Conservation (phyloP, 202 grass and related monocot genomes). For the Bolboschoenoplectus hybrid region DNA sequence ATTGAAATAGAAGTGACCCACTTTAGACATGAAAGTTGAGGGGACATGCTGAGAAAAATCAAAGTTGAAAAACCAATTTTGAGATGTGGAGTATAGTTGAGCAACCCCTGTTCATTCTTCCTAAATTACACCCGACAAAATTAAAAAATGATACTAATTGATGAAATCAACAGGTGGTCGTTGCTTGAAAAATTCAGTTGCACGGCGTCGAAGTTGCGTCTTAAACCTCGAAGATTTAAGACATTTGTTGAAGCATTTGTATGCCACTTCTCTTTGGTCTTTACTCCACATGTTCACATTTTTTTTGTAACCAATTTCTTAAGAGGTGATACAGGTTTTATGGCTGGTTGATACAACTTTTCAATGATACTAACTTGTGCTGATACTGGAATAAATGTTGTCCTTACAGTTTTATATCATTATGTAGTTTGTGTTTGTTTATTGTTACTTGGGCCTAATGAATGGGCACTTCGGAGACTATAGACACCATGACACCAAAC, state of each 20-base stretch:
- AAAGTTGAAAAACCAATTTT: not conserved
- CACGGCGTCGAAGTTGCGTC: conserved; percentile 92
- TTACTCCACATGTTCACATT: conserved; percentile 31
- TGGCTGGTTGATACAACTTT: conserved; percentile 8
- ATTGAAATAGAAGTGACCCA: not conserved
- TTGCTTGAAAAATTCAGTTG: conserved; percentile 99
- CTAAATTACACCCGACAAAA: conserved; percentile 15
- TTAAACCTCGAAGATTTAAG: conserved; percentile 98
- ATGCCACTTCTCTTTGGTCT: conserved; percentile 39
- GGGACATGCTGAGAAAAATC: not conserved
- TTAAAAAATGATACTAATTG: conserved; percentile 36
- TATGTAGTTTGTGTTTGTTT: not conserved
- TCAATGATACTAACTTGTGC: not conserved
- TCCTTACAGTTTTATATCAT: conserved; percentile 9
- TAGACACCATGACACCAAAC: conserved; percentile 9
- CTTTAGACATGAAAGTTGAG: conserved; percentile 18
- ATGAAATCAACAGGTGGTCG: conserved; percentile 81
- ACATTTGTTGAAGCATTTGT: conserved; percentile 98
- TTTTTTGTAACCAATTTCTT: conserved; percentile 15
- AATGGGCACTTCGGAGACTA: not conserved
- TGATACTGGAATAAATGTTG: conserved; percentile 15
- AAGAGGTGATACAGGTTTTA: not conserved
- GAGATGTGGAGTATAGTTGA: conserved; percentile 2
- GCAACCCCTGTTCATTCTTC: conserved; percentile 4
- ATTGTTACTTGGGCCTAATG: conserved; percentile 1